Evolutionary conservation across 495 filamentous ascomycete species (phyloP), one percentile per base, ranked within the genome.

Genomic region (Talaromyces trachyspermus): DNA sequence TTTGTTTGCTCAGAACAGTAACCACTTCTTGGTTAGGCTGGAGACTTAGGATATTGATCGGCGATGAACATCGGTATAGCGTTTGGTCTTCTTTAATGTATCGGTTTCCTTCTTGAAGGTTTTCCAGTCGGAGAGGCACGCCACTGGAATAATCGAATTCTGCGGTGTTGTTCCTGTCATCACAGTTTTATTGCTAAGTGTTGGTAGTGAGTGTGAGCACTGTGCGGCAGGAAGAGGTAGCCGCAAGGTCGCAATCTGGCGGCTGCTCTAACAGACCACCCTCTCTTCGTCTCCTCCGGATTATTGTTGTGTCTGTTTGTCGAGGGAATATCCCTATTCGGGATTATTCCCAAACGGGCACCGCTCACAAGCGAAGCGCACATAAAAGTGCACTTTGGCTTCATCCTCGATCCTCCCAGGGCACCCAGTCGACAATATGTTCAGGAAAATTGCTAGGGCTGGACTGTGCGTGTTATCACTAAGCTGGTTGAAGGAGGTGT

Each of bases 381-480:
- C n/a, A n/a, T n/a, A n/a, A n/a, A n/a, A n/a, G n/a, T n/a, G n/a
- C n/a, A n/a, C n/a, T n/a, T n/a, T n/a, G n/a, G n/a, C n/a, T n/a
- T n/a, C n/a, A n/a, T n/a, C n/a, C n/a, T n/a, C n/a, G n/a, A n/a
- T n/a, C 53, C 58, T 25, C 54, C 54, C 1, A 24, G 30, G 9
- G 58, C 58, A 7, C n/a, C 22, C 5, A 54, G 51, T 49, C 30
- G 49, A 15, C 18, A 44, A 11, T 14, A 26, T 9, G 59, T 55
- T 9, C 39, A n/a, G 42, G 52, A 57, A 49, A 59, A 62, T 43
- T 59, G 56, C n/a, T 54, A 59, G 25, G 52, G 54, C 0, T 59
- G 47, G 54, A 25, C 35, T 14, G 48, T 59, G 8, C 46, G 59
- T 26, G 54, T 62, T 11, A 45, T 62, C 17, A 42, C 14, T 2